Percentiles rank a stretch among this genome's conserved stretches.
Conservation (phyloP, 257 asterid genomes). For the Gentiana straminea region DNA sequence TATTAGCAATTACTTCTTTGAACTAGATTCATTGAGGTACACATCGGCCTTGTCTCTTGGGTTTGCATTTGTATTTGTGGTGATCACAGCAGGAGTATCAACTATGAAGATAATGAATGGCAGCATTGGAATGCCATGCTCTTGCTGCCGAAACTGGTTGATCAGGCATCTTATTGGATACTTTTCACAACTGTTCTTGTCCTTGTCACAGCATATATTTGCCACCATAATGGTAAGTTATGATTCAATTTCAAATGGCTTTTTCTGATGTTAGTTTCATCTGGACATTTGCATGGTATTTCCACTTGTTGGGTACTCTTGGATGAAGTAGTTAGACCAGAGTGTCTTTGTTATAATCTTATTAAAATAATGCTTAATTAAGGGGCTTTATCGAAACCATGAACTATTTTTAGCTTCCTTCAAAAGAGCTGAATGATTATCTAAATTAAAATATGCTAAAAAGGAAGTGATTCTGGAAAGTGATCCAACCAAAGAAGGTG, state of each 20-base stretch:
- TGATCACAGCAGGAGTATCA: conserved; percentile 67
- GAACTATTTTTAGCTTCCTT: too few species aligned
- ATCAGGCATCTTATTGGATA: conserved; percentile 88
- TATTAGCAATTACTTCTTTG: not conserved
- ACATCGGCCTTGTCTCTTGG: conserved; percentile 78
- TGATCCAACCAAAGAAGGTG: too few species aligned
- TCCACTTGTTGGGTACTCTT: not conserved
- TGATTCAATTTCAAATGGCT: not conserved
- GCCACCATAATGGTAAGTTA: conserved; percentile 77
- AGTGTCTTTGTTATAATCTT: not conserved
- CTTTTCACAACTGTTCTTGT: conserved; percentile 74
- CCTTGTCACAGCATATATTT: conserved; percentile 78
- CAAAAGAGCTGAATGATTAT: too few species aligned
- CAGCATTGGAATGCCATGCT: conserved; percentile 66
- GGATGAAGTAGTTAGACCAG: not conserved
- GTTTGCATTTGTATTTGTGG: conserved; percentile 71
- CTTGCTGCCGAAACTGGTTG: conserved; percentile 50
- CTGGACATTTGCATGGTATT: not conserved
- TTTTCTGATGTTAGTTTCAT: not conserved
- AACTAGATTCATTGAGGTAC: conserved; percentile 76
- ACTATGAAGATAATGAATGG: conserved; percentile 48
- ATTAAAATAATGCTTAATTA: too few species aligned
- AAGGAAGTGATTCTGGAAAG: too few species aligned
- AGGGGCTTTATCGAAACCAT: too few species aligned
- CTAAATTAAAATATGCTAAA: too few species aligned